phyloP scores from a whole-genome alignment of 148 eudicot genomes.

The Fagopyrum esculentum region DNA sequence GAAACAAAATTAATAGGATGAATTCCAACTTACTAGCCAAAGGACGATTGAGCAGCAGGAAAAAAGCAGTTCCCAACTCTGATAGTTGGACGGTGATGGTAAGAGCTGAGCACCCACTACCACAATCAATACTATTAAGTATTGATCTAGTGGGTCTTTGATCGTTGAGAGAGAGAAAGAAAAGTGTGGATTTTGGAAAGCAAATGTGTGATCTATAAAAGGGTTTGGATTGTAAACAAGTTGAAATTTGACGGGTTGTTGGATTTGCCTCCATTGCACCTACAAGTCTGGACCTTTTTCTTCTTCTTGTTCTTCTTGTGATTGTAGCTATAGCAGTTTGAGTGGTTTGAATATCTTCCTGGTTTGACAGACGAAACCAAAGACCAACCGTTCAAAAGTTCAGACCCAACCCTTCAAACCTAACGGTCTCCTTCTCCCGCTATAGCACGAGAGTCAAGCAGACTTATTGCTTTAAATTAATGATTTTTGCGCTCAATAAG shows the following conservation, averaged over 20 bases:
- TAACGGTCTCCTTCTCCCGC: slow-evolving; percentile 21
- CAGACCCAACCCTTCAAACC: slow-evolving; percentile 22
- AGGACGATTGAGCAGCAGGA: neutral
- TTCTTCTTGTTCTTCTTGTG: neutral
- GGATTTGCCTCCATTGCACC: slow-evolving; percentile 12
- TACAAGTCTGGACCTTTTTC: slow-evolving; percentile 5
- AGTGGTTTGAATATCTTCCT: neutral
- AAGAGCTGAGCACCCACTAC: neutral
- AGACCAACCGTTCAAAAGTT: slow-evolving; percentile 14
- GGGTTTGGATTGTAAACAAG: slow-evolving; percentile 4
- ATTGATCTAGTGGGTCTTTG: slow-evolving; percentile 12
- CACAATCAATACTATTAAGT: slow-evolving; percentile 11
- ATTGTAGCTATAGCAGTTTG: neutral
- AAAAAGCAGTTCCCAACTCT: slow-evolving; percentile 12
- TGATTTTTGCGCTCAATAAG: neutral
- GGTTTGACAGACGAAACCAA: neutral
- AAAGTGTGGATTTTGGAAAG: neutral
- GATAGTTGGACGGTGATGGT: slow-evolving; percentile 10
- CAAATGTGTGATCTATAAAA: slow-evolving; percentile 13
- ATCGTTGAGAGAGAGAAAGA: slow-evolving; percentile 10
- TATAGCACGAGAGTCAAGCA: neutral
- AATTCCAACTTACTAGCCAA: neutral
- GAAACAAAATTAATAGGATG: neutral
- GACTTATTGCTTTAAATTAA: neutral
- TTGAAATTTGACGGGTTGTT: slow-evolving; percentile 12